These are phyloP conservation scores for Astrephomene gubernaculifera DNA, from an alignment of 139 green algal species.

Conservation along the genomic window DNA sequence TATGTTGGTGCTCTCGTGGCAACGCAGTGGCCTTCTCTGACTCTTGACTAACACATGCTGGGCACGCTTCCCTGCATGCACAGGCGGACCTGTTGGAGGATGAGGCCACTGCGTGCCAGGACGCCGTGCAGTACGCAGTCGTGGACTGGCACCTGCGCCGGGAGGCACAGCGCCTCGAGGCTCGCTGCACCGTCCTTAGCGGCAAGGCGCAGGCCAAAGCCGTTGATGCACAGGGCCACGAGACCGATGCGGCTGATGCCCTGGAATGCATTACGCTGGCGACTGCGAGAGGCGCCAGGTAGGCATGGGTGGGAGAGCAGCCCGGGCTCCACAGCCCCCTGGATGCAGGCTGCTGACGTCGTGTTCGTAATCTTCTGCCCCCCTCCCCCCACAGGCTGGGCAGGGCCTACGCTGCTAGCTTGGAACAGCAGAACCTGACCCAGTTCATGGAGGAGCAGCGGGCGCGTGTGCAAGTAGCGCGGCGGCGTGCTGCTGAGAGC, in stretches of 20 bases:
- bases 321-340: too few relatives aligned
- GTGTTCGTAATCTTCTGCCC: too few relatives aligned
- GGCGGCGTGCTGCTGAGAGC: neutral
- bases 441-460: slow-evolving; percentile 25
- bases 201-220: neutral
- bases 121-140: slow-evolving; percentile 15
- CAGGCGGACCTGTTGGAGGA: slow-evolving; percentile 37
- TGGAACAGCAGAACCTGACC: slow-evolving; percentile 6
- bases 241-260: slow-evolving; percentile 5
- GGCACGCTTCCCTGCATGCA: neutral
- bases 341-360: too few relatives aligned
- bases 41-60: too few relatives aligned
- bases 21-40: too few relatives aligned
- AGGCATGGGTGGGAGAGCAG: too few relatives aligned
- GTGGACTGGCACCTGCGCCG: slow-evolving; percentile 17
- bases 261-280: slow-evolving; percentile 11
- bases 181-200: neutral
- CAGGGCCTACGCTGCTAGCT: neutral
- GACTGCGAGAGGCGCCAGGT: neutral
- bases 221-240: slow-evolving; percentile 1
- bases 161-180: slow-evolving; percentile 2
- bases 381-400: neutral
- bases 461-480: neutral
- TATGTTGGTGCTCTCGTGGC: too few relatives aligned
- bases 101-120: slow-evolving; percentile 8